Percentiles rank a stretch among this genome's conserved stretches.
Conservation (phyloP, 345 rosid genomes). For the Sonneratia alba region DNA sequence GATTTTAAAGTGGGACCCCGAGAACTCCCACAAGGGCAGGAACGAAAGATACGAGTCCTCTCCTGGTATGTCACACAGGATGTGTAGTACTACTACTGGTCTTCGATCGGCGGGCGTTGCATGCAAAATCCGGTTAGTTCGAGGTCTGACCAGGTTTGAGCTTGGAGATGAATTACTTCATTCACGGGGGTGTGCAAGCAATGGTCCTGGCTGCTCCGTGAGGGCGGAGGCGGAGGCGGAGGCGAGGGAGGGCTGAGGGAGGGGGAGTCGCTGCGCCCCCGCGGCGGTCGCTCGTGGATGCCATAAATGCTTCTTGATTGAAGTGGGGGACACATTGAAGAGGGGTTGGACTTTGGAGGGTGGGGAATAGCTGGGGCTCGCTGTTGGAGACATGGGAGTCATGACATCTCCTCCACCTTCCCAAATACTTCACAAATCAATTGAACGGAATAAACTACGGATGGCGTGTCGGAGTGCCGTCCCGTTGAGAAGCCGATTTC, state of each 20-base stretch:
- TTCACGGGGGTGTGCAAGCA: background rate
- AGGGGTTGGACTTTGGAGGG: background rate
- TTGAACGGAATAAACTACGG: too few species aligned
- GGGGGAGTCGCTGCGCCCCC: background rate
- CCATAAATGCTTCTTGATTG: background rate
- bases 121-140: too few species aligned
- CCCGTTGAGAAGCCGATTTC: too few species aligned
- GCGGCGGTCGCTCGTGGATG: slow-evolving; percentile 7
- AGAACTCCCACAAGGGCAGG: background rate
- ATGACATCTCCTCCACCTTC: too few species aligned
- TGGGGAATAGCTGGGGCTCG: background rate
- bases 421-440: too few species aligned
- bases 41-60: too few species aligned
- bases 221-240: background rate
- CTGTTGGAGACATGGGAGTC: slow-evolving; percentile 1
- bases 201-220: too few species aligned
- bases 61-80: too few species aligned
- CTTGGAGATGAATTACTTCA: background rate
- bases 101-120: too few species aligned
- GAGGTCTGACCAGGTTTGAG: too few species aligned
- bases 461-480: too few species aligned
- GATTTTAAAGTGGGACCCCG: background rate
- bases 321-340: background rate
- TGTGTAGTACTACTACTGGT: too few species aligned
- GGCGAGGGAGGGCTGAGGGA: background rate